Base-by-base conservation (phyloP, 176 grass and related monocot species). In the bread wheat (Triticum aestivum) region DNA sequence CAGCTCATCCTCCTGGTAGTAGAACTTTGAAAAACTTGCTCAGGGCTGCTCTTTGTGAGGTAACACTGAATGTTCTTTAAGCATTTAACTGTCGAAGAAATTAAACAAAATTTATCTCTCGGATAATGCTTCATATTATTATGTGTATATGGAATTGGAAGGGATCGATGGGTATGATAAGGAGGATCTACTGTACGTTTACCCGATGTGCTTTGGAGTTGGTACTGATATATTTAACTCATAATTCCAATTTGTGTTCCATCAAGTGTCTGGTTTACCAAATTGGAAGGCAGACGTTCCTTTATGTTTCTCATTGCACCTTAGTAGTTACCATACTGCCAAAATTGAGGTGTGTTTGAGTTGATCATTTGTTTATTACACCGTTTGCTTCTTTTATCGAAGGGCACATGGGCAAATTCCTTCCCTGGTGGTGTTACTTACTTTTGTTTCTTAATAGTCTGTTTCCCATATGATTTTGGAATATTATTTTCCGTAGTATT, bases 51-150 rank as follows among this genome's bases (percentile, higher is more conserved):
- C 47, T 62, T 70, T 61, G 73, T 70, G 8, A 84, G 77, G 86
- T 84, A 34, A 84, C 70, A 49, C 13, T 84, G 30, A 63, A 79
- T 83, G 56, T 52, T 52, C 54, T 83, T 38, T 84, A 79, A 54
- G 61, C 18, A 71, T 72, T 33, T 32, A 83, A 3, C 4, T 78
- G 33, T 66, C 52, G 1, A 47, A 62, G 13, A 88, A 61, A 29
- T 51, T 83, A 27, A 34, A 38, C 44, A 68, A 78, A 44, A 24
- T 18, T 24, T 70, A 56, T 82, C 24, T 30, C 32, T 59, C 8
- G 71, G 47, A 69, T 82, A 45, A 14, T 77, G 13, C 44, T 62
- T 37, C 64, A 70, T 88, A 78, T 82, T 45, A 47, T 87, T 78
- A 78, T 70, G 11, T 78, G 51, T 78, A 70, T 62, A 78, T 18